Percentiles rank a stretch among this genome's conserved stretches.
Conservation (phyloP, 2,329 filamentous ascomycete genomes). For the Cucurbitaria berberidis region DNA sequence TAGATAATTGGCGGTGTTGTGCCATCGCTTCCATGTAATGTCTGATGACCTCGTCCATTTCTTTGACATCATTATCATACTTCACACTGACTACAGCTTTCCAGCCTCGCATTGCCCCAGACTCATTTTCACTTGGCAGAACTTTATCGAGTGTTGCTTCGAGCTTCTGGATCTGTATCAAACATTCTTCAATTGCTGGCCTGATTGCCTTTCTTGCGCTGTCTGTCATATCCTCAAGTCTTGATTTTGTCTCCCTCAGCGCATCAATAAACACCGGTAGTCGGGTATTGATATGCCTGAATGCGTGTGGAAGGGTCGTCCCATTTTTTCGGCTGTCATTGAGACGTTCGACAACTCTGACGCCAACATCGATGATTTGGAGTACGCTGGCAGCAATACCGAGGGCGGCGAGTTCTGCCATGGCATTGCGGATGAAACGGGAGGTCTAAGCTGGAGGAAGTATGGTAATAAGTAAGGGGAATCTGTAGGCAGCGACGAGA, state of each 20-base stretch:
- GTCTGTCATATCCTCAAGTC: slow-evolving; percentile 5
- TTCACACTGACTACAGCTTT: slow-evolving; percentile 16
- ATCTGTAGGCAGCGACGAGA: background rate
- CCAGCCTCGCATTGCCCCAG: slow-evolving; percentile 6
- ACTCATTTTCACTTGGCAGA: slow-evolving; percentile 9
- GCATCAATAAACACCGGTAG: background rate
- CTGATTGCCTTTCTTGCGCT: slow-evolving; percentile 6
- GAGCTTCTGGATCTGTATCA: slow-evolving; percentile 14
- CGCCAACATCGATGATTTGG: slow-evolving; percentile 17
- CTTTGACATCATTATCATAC: slow-evolving; percentile 17
- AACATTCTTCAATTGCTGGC: slow-evolving; percentile 17
- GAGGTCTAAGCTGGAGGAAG: background rate
- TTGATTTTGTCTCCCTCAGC: slow-evolving; percentile 4
- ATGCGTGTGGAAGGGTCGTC: slow-evolving; percentile 4
- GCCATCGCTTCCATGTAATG: background rate
- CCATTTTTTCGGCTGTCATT: slow-evolving; percentile 13
- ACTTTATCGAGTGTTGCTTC: slow-evolving; percentile 13
- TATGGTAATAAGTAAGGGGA: background rate
- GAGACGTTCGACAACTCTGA: slow-evolving; percentile 13
- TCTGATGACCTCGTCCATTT: background rate
- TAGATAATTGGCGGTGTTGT: slow-evolving; percentile 22
- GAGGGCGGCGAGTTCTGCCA: slow-evolving; percentile 23
- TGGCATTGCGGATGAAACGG: slow-evolving; percentile 4
- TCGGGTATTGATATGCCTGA: background rate
- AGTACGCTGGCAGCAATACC: slow-evolving; percentile 22